phyloP scores from a whole-genome alignment of 257 asterid species.

The Solanum ossicruentum region DNA sequence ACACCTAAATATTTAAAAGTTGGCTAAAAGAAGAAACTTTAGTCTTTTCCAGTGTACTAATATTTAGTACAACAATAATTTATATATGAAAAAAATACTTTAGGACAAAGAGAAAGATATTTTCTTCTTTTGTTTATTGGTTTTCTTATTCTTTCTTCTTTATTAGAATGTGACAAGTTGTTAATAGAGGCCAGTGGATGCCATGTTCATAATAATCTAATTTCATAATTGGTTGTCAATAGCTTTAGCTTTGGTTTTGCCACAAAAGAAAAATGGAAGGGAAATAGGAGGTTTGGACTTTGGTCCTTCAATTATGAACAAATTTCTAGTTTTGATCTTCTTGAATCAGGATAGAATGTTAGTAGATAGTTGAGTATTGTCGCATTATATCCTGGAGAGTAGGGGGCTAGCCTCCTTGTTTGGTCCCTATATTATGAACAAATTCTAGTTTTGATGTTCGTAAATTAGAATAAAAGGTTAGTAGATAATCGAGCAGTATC shows the following conservation, averaged over 20 bases:
- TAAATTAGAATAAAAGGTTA: too few relatives aligned
- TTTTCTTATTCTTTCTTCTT: not conserved
- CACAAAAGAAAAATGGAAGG: not conserved
- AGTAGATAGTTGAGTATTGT: too few relatives aligned
- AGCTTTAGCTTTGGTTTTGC: not conserved
- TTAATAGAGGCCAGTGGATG: not conserved
- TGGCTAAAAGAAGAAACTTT: not conserved
- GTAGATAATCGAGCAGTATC: too few relatives aligned
- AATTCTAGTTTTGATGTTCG: too few relatives aligned
- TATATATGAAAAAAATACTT: not conserved
- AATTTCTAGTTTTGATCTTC: not conserved
- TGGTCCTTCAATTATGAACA: not conserved
- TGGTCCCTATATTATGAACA: too few relatives aligned
- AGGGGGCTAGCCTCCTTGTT: too few relatives aligned
- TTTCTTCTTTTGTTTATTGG: not conserved
- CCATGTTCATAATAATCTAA: not conserved
- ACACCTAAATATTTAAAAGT: not conserved
- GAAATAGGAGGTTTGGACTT: not conserved
- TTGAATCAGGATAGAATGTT: too few relatives aligned
- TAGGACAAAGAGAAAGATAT: not conserved
- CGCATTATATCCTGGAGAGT: too few relatives aligned
- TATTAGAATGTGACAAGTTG: not conserved
- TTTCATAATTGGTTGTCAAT: not conserved
- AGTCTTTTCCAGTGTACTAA: not conserved
- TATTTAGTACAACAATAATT: too few relatives aligned